A percentile compares a stretch with the other conserved stretches of the same genome.
These are phyloP conservation scores for Termitomyces sp. DNA, from an alignment of 768 basidiomycete genomes.

Conservation along the genomic window DNA sequence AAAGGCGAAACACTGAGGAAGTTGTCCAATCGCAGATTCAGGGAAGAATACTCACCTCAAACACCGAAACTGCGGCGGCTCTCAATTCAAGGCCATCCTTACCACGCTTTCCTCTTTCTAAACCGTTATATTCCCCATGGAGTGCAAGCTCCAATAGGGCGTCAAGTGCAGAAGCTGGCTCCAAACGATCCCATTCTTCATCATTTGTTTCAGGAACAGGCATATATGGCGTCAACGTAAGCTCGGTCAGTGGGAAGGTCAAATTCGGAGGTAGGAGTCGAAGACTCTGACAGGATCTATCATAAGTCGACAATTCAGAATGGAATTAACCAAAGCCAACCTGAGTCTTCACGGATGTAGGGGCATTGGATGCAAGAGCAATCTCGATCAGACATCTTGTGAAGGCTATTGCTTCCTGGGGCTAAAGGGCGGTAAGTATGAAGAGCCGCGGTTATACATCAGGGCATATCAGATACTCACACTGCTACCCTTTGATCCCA, in stretches of 20 bases:
- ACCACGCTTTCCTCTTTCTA: constrained; percentile 50
- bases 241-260: constrained; percentile 61
- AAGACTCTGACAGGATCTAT: constrained; percentile 33
- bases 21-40: neutral
- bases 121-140: constrained; percentile 85
- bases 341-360: constrained; percentile 83
- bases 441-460: neutral
- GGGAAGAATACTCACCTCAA: constrained; percentile 56
- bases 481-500: constrained; percentile 64
- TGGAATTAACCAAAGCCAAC: constrained; percentile 31
- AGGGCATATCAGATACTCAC: constrained; percentile 34
- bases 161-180: constrained; percentile 76
- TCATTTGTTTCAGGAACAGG: constrained; percentile 81
- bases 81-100: constrained; percentile 74
- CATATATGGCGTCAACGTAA: constrained; percentile 71
- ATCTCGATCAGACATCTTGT: constrained; percentile 84
- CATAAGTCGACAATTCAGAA: constrained; percentile 3
- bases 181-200: constrained; percentile 90
- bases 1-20: constrained; percentile 6
- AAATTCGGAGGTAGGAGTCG: constrained; percentile 42
- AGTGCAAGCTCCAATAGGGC: constrained; percentile 78
- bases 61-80: constrained; percentile 72
- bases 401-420: constrained; percentile 53
- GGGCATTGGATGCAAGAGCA: constrained; percentile 91
- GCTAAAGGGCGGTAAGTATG: constrained; percentile 31